Percentiles rank a stretch among this genome's conserved stretches.
phyloP scores from a whole-genome alignment of 371 early-diverging fungal genomes.

The Apophysomyces elegans region DNA sequence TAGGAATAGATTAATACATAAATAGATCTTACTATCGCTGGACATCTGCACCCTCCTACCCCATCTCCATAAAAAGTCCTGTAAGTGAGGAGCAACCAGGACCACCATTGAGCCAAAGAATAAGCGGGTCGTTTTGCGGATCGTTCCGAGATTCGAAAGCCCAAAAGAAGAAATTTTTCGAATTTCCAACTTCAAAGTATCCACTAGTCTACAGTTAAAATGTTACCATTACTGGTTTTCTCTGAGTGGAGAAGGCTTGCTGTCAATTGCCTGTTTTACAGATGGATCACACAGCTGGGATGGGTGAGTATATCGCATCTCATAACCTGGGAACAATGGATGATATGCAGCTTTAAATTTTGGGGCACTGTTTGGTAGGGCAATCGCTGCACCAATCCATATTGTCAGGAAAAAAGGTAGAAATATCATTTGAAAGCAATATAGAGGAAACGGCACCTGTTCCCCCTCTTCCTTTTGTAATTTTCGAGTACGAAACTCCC shows the following conservation, averaged over 20 bases:
- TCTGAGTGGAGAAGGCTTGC: not conserved
- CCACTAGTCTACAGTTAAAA: slow-evolving; percentile 38
- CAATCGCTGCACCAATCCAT: not conserved
- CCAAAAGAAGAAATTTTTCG: slow-evolving; percentile 86
- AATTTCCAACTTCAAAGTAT: slow-evolving; percentile 63
- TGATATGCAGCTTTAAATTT: slow-evolving; percentile 28
- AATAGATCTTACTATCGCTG: not conserved
- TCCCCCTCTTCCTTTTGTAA: not conserved
- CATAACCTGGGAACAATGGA: slow-evolving; percentile 72
- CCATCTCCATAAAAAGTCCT: slow-evolving; percentile 87
- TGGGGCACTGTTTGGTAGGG: not conserved
- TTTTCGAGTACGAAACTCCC: not conserved
- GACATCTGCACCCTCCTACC: slow-evolving; percentile 19
- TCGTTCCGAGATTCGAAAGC: slow-evolving; percentile 86
- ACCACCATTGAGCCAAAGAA: slow-evolving; percentile 87
- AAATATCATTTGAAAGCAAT: not conserved
- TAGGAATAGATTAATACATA: slow-evolving; percentile 4
- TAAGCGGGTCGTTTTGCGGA: slow-evolving; percentile 75
- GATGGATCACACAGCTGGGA: slow-evolving; percentile 68
- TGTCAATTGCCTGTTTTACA: slow-evolving; percentile 67
- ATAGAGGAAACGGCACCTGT: not conserved
- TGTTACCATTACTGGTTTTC: not conserved
- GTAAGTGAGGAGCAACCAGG: slow-evolving; percentile 85
- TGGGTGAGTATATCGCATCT: slow-evolving; percentile 74
- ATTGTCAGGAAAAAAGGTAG: not conserved